Evolutionary conservation across 108 stramenopile species (phyloP).

Genomic region (Fistulifera solaris): DNA sequence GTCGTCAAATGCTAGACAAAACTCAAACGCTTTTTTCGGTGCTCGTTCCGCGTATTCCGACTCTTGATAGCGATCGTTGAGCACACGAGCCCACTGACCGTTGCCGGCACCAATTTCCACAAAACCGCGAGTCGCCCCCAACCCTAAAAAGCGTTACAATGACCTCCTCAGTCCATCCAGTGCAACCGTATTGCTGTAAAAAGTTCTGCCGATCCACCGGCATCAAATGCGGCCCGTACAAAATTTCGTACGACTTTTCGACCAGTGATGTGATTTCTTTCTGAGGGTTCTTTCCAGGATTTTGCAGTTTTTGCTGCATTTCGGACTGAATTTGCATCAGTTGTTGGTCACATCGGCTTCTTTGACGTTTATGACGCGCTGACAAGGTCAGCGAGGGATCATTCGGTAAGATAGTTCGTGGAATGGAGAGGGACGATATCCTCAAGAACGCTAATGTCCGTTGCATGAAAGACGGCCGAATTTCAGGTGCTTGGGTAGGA

Average conservation of each 20-base stretch:
- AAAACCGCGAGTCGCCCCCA: constrained; percentile 43
- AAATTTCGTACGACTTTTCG: constrained; percentile 20
- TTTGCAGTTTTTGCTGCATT: neutral
- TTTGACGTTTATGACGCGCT: neutral
- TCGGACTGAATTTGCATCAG: neutral
- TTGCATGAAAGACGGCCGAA: too few relatives aligned
- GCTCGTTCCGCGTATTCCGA: constrained; percentile 9
- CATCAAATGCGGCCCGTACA: constrained; percentile 62
- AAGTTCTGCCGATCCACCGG: constrained; percentile 70
- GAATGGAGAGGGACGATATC: neutral
- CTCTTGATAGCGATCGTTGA: constrained; percentile 29
- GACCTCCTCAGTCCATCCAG: constrained; percentile 53
- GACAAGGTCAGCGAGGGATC: constrained; percentile 1
- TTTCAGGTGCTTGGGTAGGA: too few relatives aligned
- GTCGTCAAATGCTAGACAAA: constrained; percentile 65
- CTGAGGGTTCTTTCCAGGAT: neutral
- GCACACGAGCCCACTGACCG: constrained; percentile 72
- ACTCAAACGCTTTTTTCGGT: constrained; percentile 35
- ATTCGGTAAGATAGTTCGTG: neutral
- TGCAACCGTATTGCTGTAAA: constrained; percentile 65
- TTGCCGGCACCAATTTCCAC: constrained; percentile 82
- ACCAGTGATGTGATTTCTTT: neutral
- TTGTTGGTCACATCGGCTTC: neutral
- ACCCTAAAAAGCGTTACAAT: constrained; percentile 28
- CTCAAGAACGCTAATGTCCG: too few relatives aligned